Conservation (phyloP, 768 basidiomycete species). For the Mycena kentingensis region DNA sequence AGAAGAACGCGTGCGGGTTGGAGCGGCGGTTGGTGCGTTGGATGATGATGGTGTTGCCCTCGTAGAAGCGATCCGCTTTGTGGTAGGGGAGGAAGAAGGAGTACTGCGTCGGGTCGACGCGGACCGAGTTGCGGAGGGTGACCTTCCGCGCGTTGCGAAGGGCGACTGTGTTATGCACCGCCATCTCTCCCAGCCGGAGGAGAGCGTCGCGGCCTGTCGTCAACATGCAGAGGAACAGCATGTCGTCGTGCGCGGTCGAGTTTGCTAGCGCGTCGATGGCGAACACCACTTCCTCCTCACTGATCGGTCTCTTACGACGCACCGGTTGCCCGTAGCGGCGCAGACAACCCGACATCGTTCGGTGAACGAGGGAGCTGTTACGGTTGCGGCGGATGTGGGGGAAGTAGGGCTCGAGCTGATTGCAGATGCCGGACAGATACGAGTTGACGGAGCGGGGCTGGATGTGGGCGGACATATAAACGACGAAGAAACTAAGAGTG, state of each 20-base stretch:
- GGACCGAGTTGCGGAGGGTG: conserved; percentile 18
- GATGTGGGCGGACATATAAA: conserved; percentile 40
- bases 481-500: conserved; percentile 38
- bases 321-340: conserved; percentile 11
- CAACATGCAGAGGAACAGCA: conserved; percentile 32
- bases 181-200: conserved; percentile 35
- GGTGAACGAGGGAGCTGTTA: conserved; percentile 23
- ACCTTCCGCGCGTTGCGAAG: conserved; percentile 24
- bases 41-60: conserved; percentile 27
- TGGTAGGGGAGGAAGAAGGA: conserved; percentile 35
- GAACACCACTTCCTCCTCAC: conserved; percentile 17
- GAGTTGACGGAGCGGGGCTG: conserved; percentile 35
- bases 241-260: conserved; percentile 24
- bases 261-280: background rate
- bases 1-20: conserved; percentile 14
- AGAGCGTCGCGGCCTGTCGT: conserved; percentile 33
- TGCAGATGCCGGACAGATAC: conserved; percentile 42
- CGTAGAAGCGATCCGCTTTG: conserved; percentile 37
- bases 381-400: conserved; percentile 29
- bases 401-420: conserved; percentile 33
- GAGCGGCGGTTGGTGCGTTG: background rate
- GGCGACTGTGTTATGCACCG: conserved; percentile 22
- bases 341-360: conserved; percentile 29
- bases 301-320: conserved; percentile 27
- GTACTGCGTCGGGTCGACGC: background rate